Conservation (phyloP, 306 rosid genomes). For the Sechiopsis laciniata region DNA sequence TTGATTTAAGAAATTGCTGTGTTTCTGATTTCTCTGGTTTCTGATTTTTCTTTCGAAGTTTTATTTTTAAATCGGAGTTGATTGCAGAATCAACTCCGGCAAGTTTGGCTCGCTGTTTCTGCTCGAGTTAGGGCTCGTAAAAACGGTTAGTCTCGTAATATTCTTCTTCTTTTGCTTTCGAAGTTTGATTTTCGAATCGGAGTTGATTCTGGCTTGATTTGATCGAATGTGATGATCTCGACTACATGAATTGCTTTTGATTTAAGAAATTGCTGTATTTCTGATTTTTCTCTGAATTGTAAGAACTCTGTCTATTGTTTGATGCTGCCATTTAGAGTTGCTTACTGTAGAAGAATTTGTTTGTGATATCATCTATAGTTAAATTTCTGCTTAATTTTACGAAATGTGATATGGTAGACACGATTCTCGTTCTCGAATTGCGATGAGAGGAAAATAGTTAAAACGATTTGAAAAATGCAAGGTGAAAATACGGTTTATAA, state of each 20-base stretch:
- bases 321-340: background rate
- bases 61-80: too few relatives aligned
- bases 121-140: conserved; percentile 51
- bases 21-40: background rate
- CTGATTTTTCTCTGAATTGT: background rate
- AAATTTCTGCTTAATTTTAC: background rate
- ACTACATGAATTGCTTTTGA: background rate
- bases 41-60: background rate
- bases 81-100: too few relatives aligned
- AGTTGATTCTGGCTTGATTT: background rate
- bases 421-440: background rate
- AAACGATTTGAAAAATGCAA: background rate
- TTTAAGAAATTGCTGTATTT: background rate
- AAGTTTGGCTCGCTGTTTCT: conserved; percentile 62
- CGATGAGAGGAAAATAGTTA: background rate
- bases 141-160: conserved; percentile 34
- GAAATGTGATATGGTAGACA: background rate
- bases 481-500: conserved; percentile 6
- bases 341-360: background rate
- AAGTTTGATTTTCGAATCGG: background rate
- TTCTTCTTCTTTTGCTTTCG: background rate
- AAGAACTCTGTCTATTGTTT: background rate
- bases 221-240: background rate
- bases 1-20: background rate
- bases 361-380: background rate